Evolutionary conservation across 768 basidiomycete species (phyloP).

Genomic region (Paxillus involutus): DNA sequence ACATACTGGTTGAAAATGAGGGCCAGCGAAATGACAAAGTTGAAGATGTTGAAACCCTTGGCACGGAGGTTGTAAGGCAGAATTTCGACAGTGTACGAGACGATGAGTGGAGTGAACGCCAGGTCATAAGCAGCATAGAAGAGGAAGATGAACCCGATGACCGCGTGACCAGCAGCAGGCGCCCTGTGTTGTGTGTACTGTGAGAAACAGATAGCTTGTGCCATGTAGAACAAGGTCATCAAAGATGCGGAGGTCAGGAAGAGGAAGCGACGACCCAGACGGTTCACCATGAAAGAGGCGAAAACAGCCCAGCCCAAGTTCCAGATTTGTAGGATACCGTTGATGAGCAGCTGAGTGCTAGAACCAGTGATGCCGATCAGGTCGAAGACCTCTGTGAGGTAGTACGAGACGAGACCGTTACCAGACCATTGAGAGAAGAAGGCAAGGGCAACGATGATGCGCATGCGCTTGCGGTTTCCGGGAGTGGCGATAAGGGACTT

Average conservation of each 20-base stretch:
- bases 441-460: conserved; percentile 73
- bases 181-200: conserved; percentile 45
- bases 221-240: conserved; percentile 66
- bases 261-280: conserved; percentile 65
- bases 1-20: conserved; percentile 90
- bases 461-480: conserved; percentile 76
- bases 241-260: conserved; percentile 60
- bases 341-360: conserved; percentile 74
- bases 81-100: conserved; percentile 88
- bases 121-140: conserved; percentile 80
- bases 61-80: conserved; percentile 80
- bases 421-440: conserved; percentile 89
- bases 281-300: conserved; percentile 64
- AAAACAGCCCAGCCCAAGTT: conserved; percentile 63
- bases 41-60: conserved; percentile 83
- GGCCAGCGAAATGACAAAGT: conserved; percentile 63
- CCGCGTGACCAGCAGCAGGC: conserved; percentile 56
- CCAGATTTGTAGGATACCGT: conserved; percentile 84
- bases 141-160: conserved; percentile 84
- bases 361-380: conserved; percentile 64
- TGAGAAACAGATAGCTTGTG: conserved; percentile 69
- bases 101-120: conserved; percentile 84
- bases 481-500: conserved; percentile 61
- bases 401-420: conserved; percentile 83
- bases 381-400: conserved; percentile 71